Conservation (phyloP, 2,329 filamentous ascomycete genomes). For the Metarhizium guizhouense region DNA sequence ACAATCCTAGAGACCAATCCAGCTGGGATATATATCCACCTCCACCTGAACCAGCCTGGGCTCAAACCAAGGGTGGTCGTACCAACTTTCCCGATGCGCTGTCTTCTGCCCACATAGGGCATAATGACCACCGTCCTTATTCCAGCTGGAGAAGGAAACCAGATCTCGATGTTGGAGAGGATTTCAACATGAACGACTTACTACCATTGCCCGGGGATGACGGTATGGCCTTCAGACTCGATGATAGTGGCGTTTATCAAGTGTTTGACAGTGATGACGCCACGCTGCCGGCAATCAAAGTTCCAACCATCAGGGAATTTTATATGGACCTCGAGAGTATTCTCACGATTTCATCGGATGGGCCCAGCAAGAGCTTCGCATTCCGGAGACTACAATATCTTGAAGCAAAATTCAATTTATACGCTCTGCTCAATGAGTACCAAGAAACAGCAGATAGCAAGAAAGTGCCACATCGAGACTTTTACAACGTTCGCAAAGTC, state of each 20-base stretch:
- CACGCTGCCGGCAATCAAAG: slow-evolving; percentile 61
- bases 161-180: slow-evolving; percentile 82
- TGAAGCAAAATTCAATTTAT: slow-evolving; percentile 95
- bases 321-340: slow-evolving; percentile 91
- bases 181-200: slow-evolving; percentile 76
- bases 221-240: slow-evolving; percentile 68
- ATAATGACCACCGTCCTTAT: slow-evolving; percentile 19
- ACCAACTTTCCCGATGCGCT: slow-evolving; percentile 8
- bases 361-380: slow-evolving; percentile 93
- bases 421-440: slow-evolving; percentile 88
- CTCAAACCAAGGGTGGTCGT: slow-evolving; percentile 17
- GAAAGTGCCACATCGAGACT: slow-evolving; percentile 93
- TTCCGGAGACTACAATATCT: slow-evolving; percentile 91
- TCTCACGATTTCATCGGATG: slow-evolving; percentile 83
- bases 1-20: slow-evolving; percentile 81
- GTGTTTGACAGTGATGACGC: slow-evolving; percentile 67
- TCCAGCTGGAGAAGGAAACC: slow-evolving; percentile 62
- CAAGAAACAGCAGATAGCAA: slow-evolving; percentile 98
- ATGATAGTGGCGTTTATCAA: slow-evolving; percentile 82
- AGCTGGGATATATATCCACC: slow-evolving; percentile 86
- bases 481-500: slow-evolving; percentile 98
- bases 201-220: slow-evolving; percentile 63
- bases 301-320: slow-evolving; percentile 91
- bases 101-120: not conserved
- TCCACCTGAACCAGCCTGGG: slow-evolving; percentile 85